Base-by-base conservation (phyloP, 2,329 filamentous ascomycete species). In the Colletotrichum sp. region DNA sequence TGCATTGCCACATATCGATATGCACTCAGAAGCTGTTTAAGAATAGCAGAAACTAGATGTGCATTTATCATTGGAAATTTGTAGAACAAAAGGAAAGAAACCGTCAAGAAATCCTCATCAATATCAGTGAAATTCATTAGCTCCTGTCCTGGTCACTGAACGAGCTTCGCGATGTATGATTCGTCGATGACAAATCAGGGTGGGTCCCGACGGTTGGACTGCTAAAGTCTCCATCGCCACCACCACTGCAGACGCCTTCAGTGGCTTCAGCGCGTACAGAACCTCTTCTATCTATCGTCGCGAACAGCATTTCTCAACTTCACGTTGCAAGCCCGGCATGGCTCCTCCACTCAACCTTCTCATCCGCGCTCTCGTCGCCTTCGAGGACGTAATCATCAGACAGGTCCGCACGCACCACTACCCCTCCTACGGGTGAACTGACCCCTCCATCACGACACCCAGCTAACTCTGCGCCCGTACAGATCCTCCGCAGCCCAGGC, bases 401-500 rank as follows among this genome's bases (percentile, higher is more conserved):
- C 74, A 76, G 70, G 74, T 68, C 15, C 48, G 74, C 32, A 30
- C 26, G 13, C 21, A 18, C 8, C 34, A 32, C 18, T 38, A 57
- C 32, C 32, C 15, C 26, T 32, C 10, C 61, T 16, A 2, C 30
- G 13, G 30, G 24, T 18, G 57, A 13, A 2, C 9, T 7, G n/a
- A 10, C n/a, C 9, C 32, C 16, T 28, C 43, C 28, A 28, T 63
- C 36, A 28, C 26, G 34, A 48, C 21, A 12, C 18, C 24, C 26
- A 32, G 34, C 57, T 67, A 26, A 67, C 65, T 16, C 9, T 0
- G 6, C 9, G 34, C 48, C 13, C n/a, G n/a, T 18, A 12, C 76
- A 90, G 87, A 87, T 91, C 71, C 87, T 91, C 18, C 84, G 85
- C 28, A 88, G 85, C 18, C 89, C 88, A 2, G 82, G 84, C 10